Evolutionary conservation across 1,139 yeast genomes (phyloP), one percentile per base, ranked within the genome.

Genomic region (Hyphopichia khmerensis): DNA sequence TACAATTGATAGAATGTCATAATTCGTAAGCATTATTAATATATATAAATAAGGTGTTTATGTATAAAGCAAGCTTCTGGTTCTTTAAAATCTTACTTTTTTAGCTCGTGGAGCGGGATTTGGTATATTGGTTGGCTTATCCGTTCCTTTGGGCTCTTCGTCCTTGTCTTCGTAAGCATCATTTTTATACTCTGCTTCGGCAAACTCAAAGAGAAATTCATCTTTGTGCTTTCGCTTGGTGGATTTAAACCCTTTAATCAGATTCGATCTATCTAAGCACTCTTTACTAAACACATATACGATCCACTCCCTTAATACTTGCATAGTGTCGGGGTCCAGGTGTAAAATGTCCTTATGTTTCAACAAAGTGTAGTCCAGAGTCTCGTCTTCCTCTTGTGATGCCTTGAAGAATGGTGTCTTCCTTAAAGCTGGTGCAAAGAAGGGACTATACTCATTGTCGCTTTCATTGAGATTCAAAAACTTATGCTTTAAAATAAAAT

Each of bases 401-500:
- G 42, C 30, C 5, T 5, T 7, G 13, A 4, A 17, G 19, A 40
- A 24, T 10, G 33, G 10, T 24, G 34, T 18, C 23, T 36, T 8
- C 29, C 31, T 30, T 33, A 54, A 38, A 11, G 60, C 46, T 2
- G 56, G 53, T 1, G 67, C 56, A 3, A 38, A 39, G 45, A 74
- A 69, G 2, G 61, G 60, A 3, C 60, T 45, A 47, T 57, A 72
- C 46, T 72, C 77, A 1, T 31, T 33, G 27, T 62, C 65, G 8
- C 45, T 36, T 10, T 42, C 30, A 13, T 52, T 63, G 44, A 66
- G 54, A 4, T 60, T 57, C 40, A 80, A 54, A 50, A 81, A 81
- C 24, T 69, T 59, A 49, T 79, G 80, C 44, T 64, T 60, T 47
- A 78, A 62, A 15, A 82, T 72, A 46, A 69, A 81, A n/a, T 79